Conservation (phyloP, 768 basidiomycete species). For the Lentinula guzmanii region DNA sequence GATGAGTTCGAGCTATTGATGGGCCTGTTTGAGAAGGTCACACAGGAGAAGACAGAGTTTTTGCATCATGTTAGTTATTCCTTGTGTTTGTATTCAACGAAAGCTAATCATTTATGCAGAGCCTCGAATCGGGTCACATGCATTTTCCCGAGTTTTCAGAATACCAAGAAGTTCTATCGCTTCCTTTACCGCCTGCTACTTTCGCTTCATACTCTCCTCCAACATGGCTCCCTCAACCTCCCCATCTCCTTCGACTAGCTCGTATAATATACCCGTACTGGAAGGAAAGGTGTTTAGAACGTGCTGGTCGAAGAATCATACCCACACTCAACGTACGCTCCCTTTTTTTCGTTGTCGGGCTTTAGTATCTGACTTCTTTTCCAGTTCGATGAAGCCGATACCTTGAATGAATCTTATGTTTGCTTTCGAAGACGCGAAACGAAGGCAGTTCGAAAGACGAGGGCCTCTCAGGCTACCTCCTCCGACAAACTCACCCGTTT, state of each 20-base stretch:
- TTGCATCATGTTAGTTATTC: constrained; percentile 72
- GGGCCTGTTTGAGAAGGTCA: constrained; percentile 88
- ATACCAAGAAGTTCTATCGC: constrained; percentile 64
- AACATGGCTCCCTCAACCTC: constrained; percentile 58
- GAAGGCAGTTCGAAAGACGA: constrained; percentile 91
- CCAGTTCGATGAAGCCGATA: constrained; percentile 86
- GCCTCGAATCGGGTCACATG: constrained; percentile 55
- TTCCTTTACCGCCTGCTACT: constrained; percentile 48
- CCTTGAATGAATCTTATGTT: constrained; percentile 87
- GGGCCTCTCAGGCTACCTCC: constrained; percentile 82
- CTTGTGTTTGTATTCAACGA: background rate
- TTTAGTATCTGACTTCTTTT: constrained; percentile 6
- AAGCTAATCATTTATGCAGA: constrained; percentile 25
- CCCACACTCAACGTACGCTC: constrained; percentile 77
- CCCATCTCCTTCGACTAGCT: constrained; percentile 61
- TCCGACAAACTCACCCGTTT: constrained; percentile 86
- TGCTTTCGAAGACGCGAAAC: constrained; percentile 95
- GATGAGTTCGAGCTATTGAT: constrained; percentile 95
- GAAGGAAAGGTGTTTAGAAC: constrained; percentile 76
- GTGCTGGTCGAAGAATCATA: constrained; percentile 80
- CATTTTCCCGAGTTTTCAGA: constrained; percentile 67
- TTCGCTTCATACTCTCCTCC: constrained; percentile 72
- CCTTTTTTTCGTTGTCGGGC: background rate
- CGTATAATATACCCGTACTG: constrained; percentile 82
- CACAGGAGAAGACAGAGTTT: constrained; percentile 85